Evolutionary conservation across 345 rosid species (phyloP), one percentile per base, ranked within the genome.

Genomic region (Streptanthus diversifolius): DNA sequence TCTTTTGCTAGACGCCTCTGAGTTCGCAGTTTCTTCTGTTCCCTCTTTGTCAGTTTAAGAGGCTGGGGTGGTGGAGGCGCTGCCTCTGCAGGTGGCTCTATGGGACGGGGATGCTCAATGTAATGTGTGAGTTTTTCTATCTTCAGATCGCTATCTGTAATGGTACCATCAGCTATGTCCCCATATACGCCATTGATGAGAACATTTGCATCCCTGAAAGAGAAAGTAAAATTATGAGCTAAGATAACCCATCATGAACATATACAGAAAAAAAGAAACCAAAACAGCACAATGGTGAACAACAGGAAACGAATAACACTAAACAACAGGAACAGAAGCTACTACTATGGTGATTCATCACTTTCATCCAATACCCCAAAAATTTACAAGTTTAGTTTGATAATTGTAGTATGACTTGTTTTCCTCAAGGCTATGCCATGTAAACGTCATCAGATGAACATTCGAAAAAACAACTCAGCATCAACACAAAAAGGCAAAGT

Each of bases 51-150:
- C 58, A 92, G 83, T 81, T 92, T 92, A 14, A 77, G 80, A 27
- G 96, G 97, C 48, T 95, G 99, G 60, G 98, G 97, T 2, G 98
- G 93, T 4, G 98, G 98, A 71, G 97, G 97, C 48, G 93, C 87
- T 75, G 93, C 81, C 85, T 90, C 97, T 13, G 98, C 96, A 64
- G 98, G 98, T 22, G 97, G 96, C 79, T 95, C 96, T 54, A 95
- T 87, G 18, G 93, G 97, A 63, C 84, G 84, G 43, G 99, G 98
- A 83, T 95, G 99, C 73, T 95, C 96, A 52, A 90, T 80, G 77
- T 88, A 95, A 40, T 87, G 85, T 7, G 88, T 91, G 30, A 91
- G 76, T 79, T 90, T 95, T 55, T 90, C 97, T 56, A 60, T 74
- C 83, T 90, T 95, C 77, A 95, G 69, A 76, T 81, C 73, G 62